Base-by-base conservation (phyloP, 768 basidiomycete genomes). In the Pleurotus giganteus region DNA sequence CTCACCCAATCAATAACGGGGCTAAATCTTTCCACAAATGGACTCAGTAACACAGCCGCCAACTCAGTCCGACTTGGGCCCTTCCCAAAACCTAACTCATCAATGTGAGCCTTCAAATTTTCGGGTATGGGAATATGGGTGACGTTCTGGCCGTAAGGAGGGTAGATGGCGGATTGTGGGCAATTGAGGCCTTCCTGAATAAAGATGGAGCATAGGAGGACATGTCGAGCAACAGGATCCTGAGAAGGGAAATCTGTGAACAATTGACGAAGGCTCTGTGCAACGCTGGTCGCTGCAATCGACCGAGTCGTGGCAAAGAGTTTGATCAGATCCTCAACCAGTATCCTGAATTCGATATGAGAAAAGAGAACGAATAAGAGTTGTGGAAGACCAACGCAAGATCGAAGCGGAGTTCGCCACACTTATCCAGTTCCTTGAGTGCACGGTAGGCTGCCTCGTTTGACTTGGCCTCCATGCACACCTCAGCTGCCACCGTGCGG, bases 401-500 rank as follows among this genome's bases (percentile, higher is more conserved):
- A 58, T 85, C 79, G 63, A 91, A 91, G n/a, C 77, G 76, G 15
- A 91, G 75, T 54, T 81, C 76, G 1, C 84, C 83, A 19, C 80
- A 74, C 55, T 82, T 82, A 68, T 89, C 82, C 32, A 91, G 73
- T 52, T 73, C 69, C 66, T 88, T 88, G 53, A 91, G 71, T 29
- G 88, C 89, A 36, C 69, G 68, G 66, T 89, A 91, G 15, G 82
- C 88, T 4, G 78, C 69, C 53, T 87, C 83, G 55, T 91, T 91
- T 13, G 74, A 67, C 68, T 84, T 86, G 15, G 85, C 82, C 67
- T 91, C 89, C 86, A 91, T 89, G 62, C 88, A 88, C 23, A 89
- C 80, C 65, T 91, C 89, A 1, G 84, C 88, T 0, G 88, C 89
- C n/a, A 91, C 87, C 11, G 89, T 90, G 43, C 89, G 83, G 61